Evolutionary conservation across 1,284 basidiomycete species (phyloP).

Genomic region (Cutaneotrichosporon cavernicola): DNA sequence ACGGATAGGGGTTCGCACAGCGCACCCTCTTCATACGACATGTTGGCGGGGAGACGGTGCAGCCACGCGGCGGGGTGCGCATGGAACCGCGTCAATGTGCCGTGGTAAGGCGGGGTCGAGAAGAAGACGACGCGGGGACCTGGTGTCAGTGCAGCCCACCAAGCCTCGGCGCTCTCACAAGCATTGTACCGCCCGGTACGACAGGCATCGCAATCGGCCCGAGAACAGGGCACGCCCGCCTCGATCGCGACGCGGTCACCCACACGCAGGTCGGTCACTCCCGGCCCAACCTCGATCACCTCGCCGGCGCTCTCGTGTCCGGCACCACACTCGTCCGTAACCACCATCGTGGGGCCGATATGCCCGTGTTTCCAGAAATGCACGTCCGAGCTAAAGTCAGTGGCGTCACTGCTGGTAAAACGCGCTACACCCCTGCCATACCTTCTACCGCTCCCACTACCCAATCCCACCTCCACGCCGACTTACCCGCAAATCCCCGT

Average conservation of each 20-base stretch:
- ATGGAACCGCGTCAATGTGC: conserved; percentile 56
- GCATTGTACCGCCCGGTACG: conserved; percentile 58
- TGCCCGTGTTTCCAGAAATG: conserved; percentile 59
- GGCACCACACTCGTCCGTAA: conserved; percentile 52
- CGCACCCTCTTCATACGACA: conserved; percentile 58
- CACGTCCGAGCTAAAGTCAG: conserved; percentile 51
- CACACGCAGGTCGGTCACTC: conserved; percentile 49
- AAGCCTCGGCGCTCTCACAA: no score
- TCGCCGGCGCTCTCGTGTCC: conserved; percentile 56
- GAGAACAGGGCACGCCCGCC: conserved; percentile 57
- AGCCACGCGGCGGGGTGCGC: conserved; percentile 59
- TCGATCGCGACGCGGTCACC: conserved; percentile 58
- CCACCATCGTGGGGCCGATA: conserved; percentile 52
- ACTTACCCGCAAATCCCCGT: conserved; percentile 57
- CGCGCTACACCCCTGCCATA: no score
- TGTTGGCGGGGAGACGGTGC: conserved; percentile 57
- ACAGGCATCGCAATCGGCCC: conserved; percentile 56
- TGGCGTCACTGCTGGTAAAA: no score
- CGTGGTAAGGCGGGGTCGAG: conserved; percentile 57
- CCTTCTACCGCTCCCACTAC: background rate
- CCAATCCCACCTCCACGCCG: background rate
- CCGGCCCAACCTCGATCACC: conserved; percentile 54
- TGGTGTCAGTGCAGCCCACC: conserved; percentile 32
- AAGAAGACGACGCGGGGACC: conserved; percentile 56
- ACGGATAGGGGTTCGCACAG: conserved; percentile 59